These are phyloP conservation scores for Nigrograna mackinnonii DNA, from an alignment of 2,329 filamentous ascomycete genomes.

Conservation along the genomic window DNA sequence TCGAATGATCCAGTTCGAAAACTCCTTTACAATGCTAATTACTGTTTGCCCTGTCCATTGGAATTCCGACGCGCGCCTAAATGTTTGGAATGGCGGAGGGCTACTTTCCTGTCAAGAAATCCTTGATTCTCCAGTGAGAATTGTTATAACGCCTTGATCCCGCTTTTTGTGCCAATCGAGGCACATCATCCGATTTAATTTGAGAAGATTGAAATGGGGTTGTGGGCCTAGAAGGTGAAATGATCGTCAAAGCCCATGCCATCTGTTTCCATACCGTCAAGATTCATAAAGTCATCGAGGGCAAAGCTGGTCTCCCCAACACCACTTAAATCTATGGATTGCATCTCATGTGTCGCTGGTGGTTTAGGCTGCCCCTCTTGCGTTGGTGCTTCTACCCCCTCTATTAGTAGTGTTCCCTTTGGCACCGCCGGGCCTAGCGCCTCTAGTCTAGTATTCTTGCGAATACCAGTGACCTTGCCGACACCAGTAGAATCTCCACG, in stretches of 20 bases:
- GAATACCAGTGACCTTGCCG: conserved; percentile 27
- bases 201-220: too few species aligned
- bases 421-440: conserved; percentile 49
- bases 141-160: too few species aligned
- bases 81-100: too few species aligned
- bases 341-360: conserved; percentile 2
- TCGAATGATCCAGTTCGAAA: too few species aligned
- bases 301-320: conserved; percentile 11
- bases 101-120: too few species aligned
- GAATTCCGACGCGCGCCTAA: too few species aligned
- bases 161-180: too few species aligned
- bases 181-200: too few species aligned
- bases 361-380: conserved; percentile 10
- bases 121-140: too few species aligned
- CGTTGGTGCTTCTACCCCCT: conserved; percentile 42
- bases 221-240: conserved; percentile 9
- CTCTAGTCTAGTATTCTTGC: conserved; percentile 36
- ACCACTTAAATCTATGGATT: conserved; percentile 15
- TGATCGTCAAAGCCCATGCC: conserved; percentile 16
- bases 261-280: conserved; percentile 39
- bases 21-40: too few species aligned
- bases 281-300: conserved; percentile 48
- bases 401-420: conserved; percentile 37
- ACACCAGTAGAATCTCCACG: conserved; percentile 43
- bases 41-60: too few species aligned